Percentiles rank a stretch among this genome's conserved stretches.
Evolutionary conservation across 2,329 filamentous ascomycete genomes (phyloP).

Genomic region (Pseudogymnoascus sp.): DNA sequence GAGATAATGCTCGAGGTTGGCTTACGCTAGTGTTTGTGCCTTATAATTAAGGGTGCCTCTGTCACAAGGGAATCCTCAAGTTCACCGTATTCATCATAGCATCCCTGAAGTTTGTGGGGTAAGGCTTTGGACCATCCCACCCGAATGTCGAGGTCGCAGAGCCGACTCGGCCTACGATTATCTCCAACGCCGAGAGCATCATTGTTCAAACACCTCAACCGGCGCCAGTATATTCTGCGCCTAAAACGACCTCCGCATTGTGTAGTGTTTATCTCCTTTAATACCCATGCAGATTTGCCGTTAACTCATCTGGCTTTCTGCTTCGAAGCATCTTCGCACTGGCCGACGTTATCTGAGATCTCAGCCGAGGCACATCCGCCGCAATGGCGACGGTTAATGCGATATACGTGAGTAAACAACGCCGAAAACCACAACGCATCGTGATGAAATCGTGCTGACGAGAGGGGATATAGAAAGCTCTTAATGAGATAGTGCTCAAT

Average conservation of each 20-base stretch:
- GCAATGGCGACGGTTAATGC: slow-evolving; percentile 1
- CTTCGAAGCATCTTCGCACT: neutral
- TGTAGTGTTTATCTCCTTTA: neutral
- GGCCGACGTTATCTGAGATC: slow-evolving; percentile 3
- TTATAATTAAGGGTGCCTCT: neutral
- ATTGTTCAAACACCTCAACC: neutral
- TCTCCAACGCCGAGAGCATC: neutral
- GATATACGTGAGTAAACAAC: slow-evolving; percentile 6
- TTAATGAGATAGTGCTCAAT: slow-evolving; percentile 73
- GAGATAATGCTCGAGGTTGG: neutral
- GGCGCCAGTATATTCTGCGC: neutral
- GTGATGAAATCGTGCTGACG: slow-evolving; percentile 10
- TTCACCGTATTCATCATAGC: neutral
- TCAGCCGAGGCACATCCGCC: slow-evolving; percentile 8
- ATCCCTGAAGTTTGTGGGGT: slow-evolving; percentile 4
- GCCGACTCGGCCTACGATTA: slow-evolving; percentile 2
- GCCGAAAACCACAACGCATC: neutral
- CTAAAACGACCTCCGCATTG: neutral
- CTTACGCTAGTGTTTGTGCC: neutral
- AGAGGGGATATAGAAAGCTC: slow-evolving; percentile 24
- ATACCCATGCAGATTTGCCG: neutral
- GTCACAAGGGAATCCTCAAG: neutral
- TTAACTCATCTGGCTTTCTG: neutral
- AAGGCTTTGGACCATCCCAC: slow-evolving; percentile 3
- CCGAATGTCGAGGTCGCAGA: neutral